Evolutionary conservation across 1,284 basidiomycete genomes (phyloP).

Genomic region (Marasmius sp.): DNA sequence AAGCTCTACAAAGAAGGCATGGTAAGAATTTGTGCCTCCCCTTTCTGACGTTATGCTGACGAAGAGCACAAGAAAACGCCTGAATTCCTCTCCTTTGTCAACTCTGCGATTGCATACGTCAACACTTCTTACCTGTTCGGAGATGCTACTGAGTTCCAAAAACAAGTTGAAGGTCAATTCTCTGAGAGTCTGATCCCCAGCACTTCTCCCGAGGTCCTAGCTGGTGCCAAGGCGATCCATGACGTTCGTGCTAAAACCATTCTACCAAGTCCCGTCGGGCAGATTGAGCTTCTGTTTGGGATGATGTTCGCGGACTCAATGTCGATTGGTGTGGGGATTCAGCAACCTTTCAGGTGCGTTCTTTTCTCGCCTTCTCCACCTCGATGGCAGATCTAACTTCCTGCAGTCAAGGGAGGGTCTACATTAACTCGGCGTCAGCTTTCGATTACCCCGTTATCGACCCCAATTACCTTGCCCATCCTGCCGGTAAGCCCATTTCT

Average conservation of each 20-base stretch:
- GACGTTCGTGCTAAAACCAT: slow-evolving; percentile 27
- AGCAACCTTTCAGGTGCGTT: slow-evolving; percentile 40
- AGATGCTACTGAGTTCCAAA: slow-evolving; percentile 24
- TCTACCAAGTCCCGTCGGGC: slow-evolving; percentile 31
- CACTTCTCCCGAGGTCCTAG: slow-evolving; percentile 27
- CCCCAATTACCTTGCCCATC: slow-evolving; percentile 10
- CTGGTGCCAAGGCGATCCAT: not conserved
- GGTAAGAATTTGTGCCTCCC: not conserved
- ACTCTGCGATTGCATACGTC: slow-evolving; percentile 54
- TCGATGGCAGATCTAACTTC: not conserved
- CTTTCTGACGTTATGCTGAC: not conserved
- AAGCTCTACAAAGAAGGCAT: slow-evolving; percentile 4
- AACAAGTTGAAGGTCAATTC: slow-evolving; percentile 26
- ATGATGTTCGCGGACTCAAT: slow-evolving; percentile 40
- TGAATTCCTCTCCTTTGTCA: slow-evolving; percentile 17
- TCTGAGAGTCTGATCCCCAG: slow-evolving; percentile 19
- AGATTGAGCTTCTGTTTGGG: slow-evolving; percentile 48
- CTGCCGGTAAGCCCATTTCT: slow-evolving; percentile 1
- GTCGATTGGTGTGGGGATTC: slow-evolving; percentile 52
- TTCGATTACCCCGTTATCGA: slow-evolving; percentile 11
- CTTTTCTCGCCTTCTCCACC: not conserved
- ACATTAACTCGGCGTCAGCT: slow-evolving; percentile 32
- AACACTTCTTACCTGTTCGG: slow-evolving; percentile 46
- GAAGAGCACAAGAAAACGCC: slow-evolving; percentile 19
- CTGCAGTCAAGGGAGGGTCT: slow-evolving; percentile 29